Evolutionary conservation across 441 rosid species (phyloP), one percentile per base, ranked within the genome.

Genomic region (Viola pubescens): DNA sequence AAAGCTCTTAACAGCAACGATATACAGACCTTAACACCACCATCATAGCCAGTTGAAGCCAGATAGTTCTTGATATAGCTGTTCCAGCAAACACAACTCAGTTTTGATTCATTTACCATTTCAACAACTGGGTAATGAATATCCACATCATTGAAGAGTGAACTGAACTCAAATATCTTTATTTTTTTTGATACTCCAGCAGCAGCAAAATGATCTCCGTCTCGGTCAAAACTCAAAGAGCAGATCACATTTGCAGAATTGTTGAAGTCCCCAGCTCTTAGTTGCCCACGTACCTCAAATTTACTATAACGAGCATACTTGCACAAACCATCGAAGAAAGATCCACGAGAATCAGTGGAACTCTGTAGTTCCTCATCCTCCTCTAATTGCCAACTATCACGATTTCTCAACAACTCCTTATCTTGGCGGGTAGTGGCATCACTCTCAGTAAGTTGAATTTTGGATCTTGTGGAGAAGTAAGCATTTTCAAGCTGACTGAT

Each of bases 181-280:
- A 94, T 87, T 61, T 87, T 94, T 80, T 87, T 94, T 37, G 99
- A 84, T 51, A 89, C 83, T 48, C 99, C 98, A 72, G 99, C 97
- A 14, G 98, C 77, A 50, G 97, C 98, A 72, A 91, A 84, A 75
- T 82, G 83, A 53, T 89, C 97, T 67, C 73, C 76, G 13, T 91
- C 98, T 48, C 98, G 87, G 67, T 85, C 89, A 73, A 94, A 94
- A 73, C 94, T 80, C 70, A 91, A 68, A 62, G 99, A 91, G 75
- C 97, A 94, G 54, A 94, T 87, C 65, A 91, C 99, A 82, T 88
- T 94, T 41, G 95, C 80, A 70, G 80, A 76, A 64, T 54, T 88
- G 73, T 75, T 82, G 65, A 91, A 82, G 69, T 94, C 98, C 34
- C 85, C 83, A 44, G 78, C 88, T 83, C 88, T 85, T 54, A 91